A percentile compares a stretch with the other conserved stretches of the same genome.
Evolutionary conservation across 2,329 filamentous ascomycete genomes (phyloP).

Genomic region (Rhynchosporium secalis): DNA sequence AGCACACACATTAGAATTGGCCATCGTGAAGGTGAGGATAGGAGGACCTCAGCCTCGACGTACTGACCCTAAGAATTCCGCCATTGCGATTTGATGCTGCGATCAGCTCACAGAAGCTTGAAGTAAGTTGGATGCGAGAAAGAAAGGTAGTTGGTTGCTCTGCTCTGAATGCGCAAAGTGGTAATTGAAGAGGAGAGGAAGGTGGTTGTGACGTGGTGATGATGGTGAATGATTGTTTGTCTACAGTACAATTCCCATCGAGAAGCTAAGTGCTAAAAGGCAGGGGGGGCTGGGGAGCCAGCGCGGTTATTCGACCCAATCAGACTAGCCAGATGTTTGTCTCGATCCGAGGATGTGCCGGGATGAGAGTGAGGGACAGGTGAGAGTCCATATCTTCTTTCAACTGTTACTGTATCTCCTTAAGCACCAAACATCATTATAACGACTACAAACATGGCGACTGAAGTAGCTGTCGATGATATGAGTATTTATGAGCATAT

Average conservation of each 20-base stretch:
- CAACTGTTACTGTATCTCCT: background rate
- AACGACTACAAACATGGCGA: conserved; percentile 23
- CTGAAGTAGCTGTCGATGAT: conserved; percentile 35
- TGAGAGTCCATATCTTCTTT: too few species aligned
- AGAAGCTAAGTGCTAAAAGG: conserved; percentile 28
- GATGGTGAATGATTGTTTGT: conserved; percentile 18
- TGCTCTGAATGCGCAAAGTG: background rate
- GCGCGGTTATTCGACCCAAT: conserved; percentile 1
- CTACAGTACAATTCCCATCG: conserved; percentile 17
- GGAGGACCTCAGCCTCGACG: conserved; percentile 22
- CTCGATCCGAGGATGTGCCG: background rate
- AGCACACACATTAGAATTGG: conserved; percentile 29
- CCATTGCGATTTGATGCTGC: conserved; percentile 46
- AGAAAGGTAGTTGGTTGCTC: conserved; percentile 9
- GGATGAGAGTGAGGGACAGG: background rate
- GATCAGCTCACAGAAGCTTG: conserved; percentile 39
- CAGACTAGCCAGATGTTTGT: background rate
- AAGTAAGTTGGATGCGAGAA: conserved; percentile 13
- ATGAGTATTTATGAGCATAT: conserved; percentile 58
- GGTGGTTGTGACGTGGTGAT: conserved; percentile 21
- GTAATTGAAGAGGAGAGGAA: conserved; percentile 18
- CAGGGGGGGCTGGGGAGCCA: conserved; percentile 21
- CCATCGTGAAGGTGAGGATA: conserved; percentile 15
- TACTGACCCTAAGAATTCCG: conserved; percentile 60
- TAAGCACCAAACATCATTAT: background rate